phyloP scores from a whole-genome alignment of 83 land plant species.

The Picea mariana region DNA sequence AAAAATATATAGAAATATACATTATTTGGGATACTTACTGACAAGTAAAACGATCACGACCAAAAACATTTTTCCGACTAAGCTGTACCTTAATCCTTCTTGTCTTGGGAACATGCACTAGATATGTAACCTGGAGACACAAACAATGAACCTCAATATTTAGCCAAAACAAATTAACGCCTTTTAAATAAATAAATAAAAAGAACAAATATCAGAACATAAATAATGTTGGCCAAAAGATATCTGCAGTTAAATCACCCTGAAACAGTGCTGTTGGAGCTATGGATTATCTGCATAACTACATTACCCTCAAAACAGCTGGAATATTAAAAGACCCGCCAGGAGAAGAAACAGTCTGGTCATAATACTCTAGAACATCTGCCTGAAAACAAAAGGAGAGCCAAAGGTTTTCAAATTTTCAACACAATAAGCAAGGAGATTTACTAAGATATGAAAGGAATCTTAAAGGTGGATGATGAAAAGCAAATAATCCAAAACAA shows the following conservation, averaged over 20 bases:
- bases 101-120: constrained; percentile 69
- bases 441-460: background rate
- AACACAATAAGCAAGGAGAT: background rate
- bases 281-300: background rate
- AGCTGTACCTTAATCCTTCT: constrained; percentile 62
- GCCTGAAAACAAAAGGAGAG: constrained; percentile 52
- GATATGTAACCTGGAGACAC: constrained; percentile 62
- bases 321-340: constrained; percentile 83
- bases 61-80: constrained; percentile 75
- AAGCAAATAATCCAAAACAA: background rate
- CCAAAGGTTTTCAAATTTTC: constrained; percentile 12
- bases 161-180: background rate
- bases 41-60: constrained; percentile 76
- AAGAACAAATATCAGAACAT: constrained; percentile 7
- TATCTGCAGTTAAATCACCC: background rate
- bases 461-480: background rate
- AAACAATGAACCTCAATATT: background rate
- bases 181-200: background rate
- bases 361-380: constrained; percentile 95
- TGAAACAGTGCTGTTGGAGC: background rate
- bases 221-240: background rate
- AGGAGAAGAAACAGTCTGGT: constrained; percentile 85
- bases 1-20: background rate
- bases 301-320: constrained; percentile 84
- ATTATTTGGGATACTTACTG: constrained; percentile 67